Evolutionary conservation across 768 basidiomycete species (phyloP).

Genomic region (Mycena galericulata): DNA sequence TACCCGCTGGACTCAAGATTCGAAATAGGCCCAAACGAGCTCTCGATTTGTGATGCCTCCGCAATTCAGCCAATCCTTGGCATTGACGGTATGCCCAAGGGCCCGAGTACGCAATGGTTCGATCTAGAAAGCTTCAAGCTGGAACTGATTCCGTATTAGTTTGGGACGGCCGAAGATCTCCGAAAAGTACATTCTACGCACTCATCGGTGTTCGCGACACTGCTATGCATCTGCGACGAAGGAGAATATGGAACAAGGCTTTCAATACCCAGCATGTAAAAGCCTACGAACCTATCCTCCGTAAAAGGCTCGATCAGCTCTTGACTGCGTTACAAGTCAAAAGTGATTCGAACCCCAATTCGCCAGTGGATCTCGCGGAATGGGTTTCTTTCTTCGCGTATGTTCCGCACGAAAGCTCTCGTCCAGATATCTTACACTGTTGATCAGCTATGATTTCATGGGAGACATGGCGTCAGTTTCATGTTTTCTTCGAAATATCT

Average conservation of each 20-base stretch:
- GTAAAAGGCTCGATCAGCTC: conserved; percentile 1
- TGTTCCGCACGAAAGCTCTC: neutral
- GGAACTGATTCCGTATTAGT: neutral
- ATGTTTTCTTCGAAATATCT: neutral
- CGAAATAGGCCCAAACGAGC: conserved; percentile 9
- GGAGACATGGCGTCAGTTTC: conserved; percentile 45
- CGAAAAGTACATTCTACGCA: neutral
- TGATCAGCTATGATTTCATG: conserved; percentile 44
- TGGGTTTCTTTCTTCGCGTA: conserved; percentile 17
- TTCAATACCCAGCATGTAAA: conserved; percentile 8
- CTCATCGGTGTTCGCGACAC: conserved; percentile 13
- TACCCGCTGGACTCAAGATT: neutral
- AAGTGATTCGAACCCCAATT: neutral
- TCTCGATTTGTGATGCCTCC: conserved; percentile 9
- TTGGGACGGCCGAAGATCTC: conserved; percentile 11
- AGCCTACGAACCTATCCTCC: conserved; percentile 15
- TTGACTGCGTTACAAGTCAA: conserved; percentile 3
- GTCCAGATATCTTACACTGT: neutral
- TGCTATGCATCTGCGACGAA: neutral
- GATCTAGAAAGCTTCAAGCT: neutral
- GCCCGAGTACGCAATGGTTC: neutral
- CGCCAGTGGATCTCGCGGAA: neutral
- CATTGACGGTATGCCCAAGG: conserved; percentile 15
- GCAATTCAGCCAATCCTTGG: conserved; percentile 13
- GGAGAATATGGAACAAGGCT: conserved; percentile 13